These are phyloP conservation scores for Yarrowia yakushimensis DNA, from an alignment of 805 yeast genomes.

Conservation along the genomic window DNA sequence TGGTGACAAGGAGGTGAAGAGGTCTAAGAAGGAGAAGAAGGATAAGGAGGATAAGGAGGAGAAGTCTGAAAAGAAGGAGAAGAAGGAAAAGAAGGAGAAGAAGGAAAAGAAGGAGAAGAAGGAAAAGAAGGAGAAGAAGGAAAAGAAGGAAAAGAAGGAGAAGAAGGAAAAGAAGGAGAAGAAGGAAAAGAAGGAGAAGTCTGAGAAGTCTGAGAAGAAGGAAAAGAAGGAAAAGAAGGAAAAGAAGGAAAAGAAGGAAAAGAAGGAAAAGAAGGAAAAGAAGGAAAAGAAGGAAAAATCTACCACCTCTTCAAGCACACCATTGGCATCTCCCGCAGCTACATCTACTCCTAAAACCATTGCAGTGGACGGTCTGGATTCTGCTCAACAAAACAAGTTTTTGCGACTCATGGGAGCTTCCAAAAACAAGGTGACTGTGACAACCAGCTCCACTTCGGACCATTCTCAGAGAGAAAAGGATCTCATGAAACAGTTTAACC, in stretches of 20 bases:
- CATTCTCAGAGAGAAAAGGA: constrained; percentile 24
- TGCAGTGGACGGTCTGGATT: constrained; percentile 29
- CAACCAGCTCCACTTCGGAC: not conserved
- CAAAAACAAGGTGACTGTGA: constrained; percentile 25
- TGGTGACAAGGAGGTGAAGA: constrained; percentile 18
- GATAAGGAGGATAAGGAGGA: not conserved
- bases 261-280: constrained; percentile 5
- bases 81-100: not conserved
- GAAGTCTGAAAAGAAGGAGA: not conserved
- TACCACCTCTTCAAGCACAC: not conserved
- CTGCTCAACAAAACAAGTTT: constrained; percentile 30
- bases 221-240: constrained; percentile 22
- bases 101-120: constrained; percentile 5
- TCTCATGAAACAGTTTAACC: constrained; percentile 30
- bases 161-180: constrained; percentile 26
- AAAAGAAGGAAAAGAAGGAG: constrained; percentile 19
- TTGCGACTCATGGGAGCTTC: constrained; percentile 33
- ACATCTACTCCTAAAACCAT: constrained; percentile 7
- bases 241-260: constrained; percentile 23
- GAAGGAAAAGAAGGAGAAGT: constrained; percentile 25
- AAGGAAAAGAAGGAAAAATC: not conserved
- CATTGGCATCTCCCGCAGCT: not conserved
- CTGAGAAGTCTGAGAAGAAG: constrained; percentile 24
- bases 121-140: not conserved
- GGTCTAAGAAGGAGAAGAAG: constrained; percentile 2